These are phyloP conservation scores for Begonia loranthoides DNA, from an alignment of 306 rosid genomes.

Conservation along the genomic window DNA sequence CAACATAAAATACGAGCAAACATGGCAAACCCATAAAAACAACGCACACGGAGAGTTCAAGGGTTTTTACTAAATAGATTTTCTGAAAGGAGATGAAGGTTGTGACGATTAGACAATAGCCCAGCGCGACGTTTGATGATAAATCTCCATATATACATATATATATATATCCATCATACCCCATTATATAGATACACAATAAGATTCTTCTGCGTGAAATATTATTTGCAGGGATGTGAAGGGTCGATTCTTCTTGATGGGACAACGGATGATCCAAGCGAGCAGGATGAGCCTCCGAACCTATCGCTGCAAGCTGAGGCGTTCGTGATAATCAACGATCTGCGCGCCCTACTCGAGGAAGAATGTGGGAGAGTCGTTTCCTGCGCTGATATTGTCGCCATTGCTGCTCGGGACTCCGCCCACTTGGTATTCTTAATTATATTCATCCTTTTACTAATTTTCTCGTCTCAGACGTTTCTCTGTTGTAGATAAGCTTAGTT, in stretches of 20 bases:
- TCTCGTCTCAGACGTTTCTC: too few species aligned
- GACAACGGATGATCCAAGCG: constrained; percentile 47
- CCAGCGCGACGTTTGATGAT: too few species aligned
- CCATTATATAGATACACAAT: too few species aligned
- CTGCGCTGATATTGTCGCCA: constrained; percentile 46
- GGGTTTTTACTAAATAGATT: too few species aligned
- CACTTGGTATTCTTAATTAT: constrained; percentile 19
- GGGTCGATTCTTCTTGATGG: constrained; percentile 55
- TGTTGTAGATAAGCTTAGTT: not conserved
- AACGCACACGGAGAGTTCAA: too few species aligned
- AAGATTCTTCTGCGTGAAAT: too few species aligned
- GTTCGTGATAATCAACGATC: constrained; percentile 38
- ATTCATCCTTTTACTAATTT: not conserved
- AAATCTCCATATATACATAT: too few species aligned
- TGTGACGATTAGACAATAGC: too few species aligned
- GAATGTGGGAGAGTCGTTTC: constrained; percentile 49
- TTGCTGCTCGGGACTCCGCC: constrained; percentile 56
- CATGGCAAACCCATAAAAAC: too few species aligned
- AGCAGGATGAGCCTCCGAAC: constrained; percentile 48
- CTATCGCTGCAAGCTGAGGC: constrained; percentile 26
- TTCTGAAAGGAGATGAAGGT: too few species aligned
- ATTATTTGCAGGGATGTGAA: constrained; percentile 48
- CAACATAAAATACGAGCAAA: too few species aligned
- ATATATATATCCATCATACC: too few species aligned
- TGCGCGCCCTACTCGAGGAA: constrained; percentile 23